A percentile compares a stretch with the other conserved stretches of the same genome.
Evolutionary conservation across 345 rosid genomes (phyloP).

Genomic region (Mangifera indica): DNA sequence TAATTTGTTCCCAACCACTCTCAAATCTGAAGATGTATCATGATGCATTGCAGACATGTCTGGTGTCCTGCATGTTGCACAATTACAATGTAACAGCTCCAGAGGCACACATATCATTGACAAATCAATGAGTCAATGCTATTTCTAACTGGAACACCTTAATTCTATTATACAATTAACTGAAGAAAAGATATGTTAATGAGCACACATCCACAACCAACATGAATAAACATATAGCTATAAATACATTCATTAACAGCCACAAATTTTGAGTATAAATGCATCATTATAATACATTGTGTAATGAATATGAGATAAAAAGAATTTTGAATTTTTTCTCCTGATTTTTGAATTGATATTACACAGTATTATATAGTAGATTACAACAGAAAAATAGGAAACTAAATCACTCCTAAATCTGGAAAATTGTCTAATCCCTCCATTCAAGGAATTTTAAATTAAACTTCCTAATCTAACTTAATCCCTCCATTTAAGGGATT

Average conservation of each 20-base stretch:
- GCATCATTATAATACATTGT: neutral
- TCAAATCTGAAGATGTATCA: slow-evolving; percentile 65
- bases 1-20: slow-evolving; percentile 57
- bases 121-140: neutral
- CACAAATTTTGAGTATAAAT: neutral
- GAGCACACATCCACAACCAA: neutral
- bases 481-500: too few relatives aligned
- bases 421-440: too few relatives aligned
- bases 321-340: too few relatives aligned
- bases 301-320: too few relatives aligned
- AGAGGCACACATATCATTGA: neutral
- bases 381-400: too few relatives aligned
- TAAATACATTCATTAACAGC: neutral
- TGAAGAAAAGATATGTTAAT: neutral
- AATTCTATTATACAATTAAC: neutral
- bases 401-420: too few relatives aligned
- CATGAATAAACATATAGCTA: neutral
- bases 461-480: too few relatives aligned
- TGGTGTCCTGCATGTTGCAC: slow-evolving; percentile 54
- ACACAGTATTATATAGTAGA: too few relatives aligned
- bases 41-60: slow-evolving; percentile 81
- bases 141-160: neutral
- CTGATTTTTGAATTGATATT: too few relatives aligned
- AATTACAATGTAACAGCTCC: slow-evolving; percentile 10
- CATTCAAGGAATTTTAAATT: too few relatives aligned